Base-by-base conservation (phyloP, 2,329 filamentous ascomycete genomes). In the Penicillium sclerotiorum region DNA sequence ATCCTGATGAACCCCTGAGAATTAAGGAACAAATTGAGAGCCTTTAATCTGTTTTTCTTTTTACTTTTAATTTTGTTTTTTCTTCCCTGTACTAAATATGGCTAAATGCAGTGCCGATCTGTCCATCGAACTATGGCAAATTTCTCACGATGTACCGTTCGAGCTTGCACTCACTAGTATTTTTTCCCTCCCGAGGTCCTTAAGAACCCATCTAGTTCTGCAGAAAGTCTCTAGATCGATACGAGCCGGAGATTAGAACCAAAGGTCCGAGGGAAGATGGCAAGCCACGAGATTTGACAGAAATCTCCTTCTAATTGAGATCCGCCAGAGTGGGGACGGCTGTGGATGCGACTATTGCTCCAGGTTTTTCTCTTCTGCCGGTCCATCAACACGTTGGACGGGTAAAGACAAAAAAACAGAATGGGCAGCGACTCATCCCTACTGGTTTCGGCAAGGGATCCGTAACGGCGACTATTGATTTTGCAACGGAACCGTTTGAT, bases 311-410 rank as follows among this genome's bases (percentile, higher is more conserved):
- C 44, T 49, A 50, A 53, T 55, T 58, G 49, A 55, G 58, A 60
- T 61, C 55, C 57, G 47, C 52, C 30, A 13, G 9, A 20, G 57
- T 57, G 57, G 58, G 37, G 44, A 39, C 46, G 8, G 2, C 17
- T 12, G 51, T 60, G 57, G 57, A 58, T 50, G 53, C 33, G 28
- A 51, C 45, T 53, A 52, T 57, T 50, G 47, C 57, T 60, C 52
- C 48, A 52, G 50, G 38, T 56, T 54, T 45, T 50, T 42, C 18
- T 49, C 47, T 36, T 50, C 45, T 52, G 51, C 49, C 35, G 50
- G 45, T 52, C 51, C 42, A 52, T 49, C 45, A 49, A 32, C 43
- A 39, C 39, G n/a, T 32, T n/a, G n/a, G n/a, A n/a, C n/a, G n/a
- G n/a, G n/a, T n/a, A n/a, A n/a, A n/a, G n/a, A n/a, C n/a, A n/a